Percentiles rank a stretch among this genome's conserved stretches.
Conservation (phyloP, 306 rosid genomes). For the Glycyrrhiza uralensis region DNA sequence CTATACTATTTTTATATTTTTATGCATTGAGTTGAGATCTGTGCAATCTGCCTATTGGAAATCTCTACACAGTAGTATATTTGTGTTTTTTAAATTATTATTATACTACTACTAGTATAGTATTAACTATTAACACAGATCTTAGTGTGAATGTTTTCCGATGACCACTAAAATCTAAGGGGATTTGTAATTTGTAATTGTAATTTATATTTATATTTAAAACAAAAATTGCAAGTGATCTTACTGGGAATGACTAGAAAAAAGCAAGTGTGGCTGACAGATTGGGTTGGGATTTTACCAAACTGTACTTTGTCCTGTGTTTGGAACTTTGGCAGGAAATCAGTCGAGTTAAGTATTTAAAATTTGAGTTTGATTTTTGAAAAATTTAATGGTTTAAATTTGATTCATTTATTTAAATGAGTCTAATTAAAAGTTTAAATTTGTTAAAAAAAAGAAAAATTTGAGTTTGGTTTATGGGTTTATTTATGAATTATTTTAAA, state of each 20-base stretch:
- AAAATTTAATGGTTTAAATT: too few species aligned
- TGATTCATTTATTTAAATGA: too few species aligned
- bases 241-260: constrained; percentile 7
- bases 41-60: constrained; percentile 1
- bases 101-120: too few species aligned
- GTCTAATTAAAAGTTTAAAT: too few species aligned
- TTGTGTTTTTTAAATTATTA: not conserved
- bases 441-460: too few species aligned
- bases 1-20: not conserved
- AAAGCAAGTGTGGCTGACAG: constrained; percentile 20
- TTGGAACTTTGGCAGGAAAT: too few species aligned
- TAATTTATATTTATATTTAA: not conserved
- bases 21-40: constrained; percentile 16
- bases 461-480: too few species aligned
- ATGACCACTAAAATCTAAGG: not conserved
- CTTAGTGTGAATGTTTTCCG: not conserved
- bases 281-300: not conserved
- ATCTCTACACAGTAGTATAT: not conserved
- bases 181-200: not conserved
- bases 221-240: not conserved
- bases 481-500: too few species aligned
- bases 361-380: too few species aligned
- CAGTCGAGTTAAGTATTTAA: too few species aligned
- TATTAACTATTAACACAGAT: not conserved
- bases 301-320: not conserved